Conservation (phyloP, 345 rosid species). For the Syzygium oleosum region DNA sequence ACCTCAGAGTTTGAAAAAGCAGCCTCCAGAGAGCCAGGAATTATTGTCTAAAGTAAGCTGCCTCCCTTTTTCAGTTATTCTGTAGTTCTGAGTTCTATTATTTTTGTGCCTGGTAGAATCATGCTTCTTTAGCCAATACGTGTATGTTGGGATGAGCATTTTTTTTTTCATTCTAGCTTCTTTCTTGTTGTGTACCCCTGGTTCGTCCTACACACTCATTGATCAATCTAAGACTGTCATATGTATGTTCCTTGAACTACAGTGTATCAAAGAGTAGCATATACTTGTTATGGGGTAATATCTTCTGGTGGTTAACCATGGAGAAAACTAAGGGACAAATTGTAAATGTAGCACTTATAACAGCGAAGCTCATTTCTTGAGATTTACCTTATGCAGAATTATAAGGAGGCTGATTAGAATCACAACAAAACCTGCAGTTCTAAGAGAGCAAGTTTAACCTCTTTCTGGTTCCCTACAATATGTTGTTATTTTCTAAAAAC, state of each 20-base stretch:
- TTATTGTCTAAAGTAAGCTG: conserved; percentile 64
- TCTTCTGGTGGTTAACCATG: background rate
- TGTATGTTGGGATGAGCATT: background rate
- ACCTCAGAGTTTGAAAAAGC: conserved; percentile 89
- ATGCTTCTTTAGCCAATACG: background rate
- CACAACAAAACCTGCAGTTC: background rate
- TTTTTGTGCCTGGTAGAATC: background rate
- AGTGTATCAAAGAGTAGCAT: background rate
- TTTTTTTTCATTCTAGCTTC: background rate
- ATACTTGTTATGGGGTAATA: background rate
- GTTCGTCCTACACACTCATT: background rate
- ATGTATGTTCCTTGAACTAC: background rate
- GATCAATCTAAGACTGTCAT: background rate
- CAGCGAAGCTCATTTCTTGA: background rate
- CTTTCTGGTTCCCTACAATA: background rate
- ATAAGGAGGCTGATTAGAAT: background rate
- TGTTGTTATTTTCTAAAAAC: background rate
- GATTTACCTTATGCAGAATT: background rate
- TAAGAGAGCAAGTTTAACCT: background rate
- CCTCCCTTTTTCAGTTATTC: background rate
- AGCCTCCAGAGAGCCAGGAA: conserved; percentile 97
- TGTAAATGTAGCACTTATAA: background rate
- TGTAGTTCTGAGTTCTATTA: background rate
- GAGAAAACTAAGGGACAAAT: background rate
- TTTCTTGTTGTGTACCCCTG: background rate